A percentile compares a stretch with the other conserved stretches of the same genome.
Evolutionary conservation across 2,329 filamentous ascomycete genomes (phyloP).

Genomic region (Furcasterigmium furcatum): DNA sequence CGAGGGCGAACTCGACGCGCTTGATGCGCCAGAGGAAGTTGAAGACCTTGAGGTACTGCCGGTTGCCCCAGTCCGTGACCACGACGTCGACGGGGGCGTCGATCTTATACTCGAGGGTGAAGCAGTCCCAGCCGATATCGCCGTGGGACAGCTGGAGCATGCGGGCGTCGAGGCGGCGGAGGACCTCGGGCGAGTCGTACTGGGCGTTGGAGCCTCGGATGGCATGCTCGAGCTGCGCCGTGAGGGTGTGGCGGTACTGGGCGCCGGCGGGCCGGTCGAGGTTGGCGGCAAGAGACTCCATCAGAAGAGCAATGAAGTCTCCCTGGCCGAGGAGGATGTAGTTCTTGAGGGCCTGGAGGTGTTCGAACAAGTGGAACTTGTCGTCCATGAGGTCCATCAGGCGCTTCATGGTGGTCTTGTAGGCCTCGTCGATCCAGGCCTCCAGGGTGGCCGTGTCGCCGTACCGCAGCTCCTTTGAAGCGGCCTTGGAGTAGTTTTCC

Average conservation of each 20-base stretch:
- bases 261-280: conserved; percentile 93
- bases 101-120: conserved; percentile 98
- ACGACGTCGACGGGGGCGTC: conserved; percentile 96
- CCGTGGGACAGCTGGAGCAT: conserved; percentile 97
- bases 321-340: conserved; percentile 94
- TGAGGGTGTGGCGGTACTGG: conserved; percentile 94
- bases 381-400: conserved; percentile 90
- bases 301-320: conserved; percentile 93
- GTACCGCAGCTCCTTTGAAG: conserved; percentile 88
- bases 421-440: conserved; percentile 91
- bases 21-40: conserved; percentile 99
- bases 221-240: conserved; percentile 95
- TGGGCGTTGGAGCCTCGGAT: conserved; percentile 97
- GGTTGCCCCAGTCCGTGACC: conserved; percentile 90
- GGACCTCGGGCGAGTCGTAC: conserved; percentile 87
- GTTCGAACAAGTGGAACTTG: conserved; percentile 93
- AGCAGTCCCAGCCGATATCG: conserved; percentile 98
- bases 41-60: conserved; percentile 98
- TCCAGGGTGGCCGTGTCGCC: conserved; percentile 91
- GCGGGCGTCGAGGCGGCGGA: conserved; percentile 89
- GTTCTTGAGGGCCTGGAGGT: conserved; percentile 86
- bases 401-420: conserved; percentile 96
- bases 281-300: conserved; percentile 93
- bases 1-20: conserved; percentile 90
- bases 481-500: conserved; percentile 87